Conservation (phyloP, 1,139 yeast species). For the Pneumocystis oryctolagi region DNA sequence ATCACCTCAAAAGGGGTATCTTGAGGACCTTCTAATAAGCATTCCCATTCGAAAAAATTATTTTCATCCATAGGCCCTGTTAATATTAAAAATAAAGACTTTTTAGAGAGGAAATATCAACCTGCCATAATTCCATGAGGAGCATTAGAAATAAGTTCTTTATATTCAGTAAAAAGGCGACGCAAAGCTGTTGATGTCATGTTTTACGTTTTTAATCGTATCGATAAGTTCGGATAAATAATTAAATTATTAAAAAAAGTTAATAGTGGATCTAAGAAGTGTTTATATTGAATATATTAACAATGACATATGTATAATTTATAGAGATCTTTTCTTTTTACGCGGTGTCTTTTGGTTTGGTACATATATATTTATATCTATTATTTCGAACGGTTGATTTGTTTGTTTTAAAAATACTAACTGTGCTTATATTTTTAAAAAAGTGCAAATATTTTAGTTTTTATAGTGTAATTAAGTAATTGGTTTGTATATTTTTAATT, state of each 20-base stretch:
- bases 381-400: no score
- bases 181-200: background rate
- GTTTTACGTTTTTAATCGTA: background rate
- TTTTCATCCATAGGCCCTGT: slow-evolving; percentile 67
- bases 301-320: no score
- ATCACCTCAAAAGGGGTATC: background rate
- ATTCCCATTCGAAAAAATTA: slow-evolving; percentile 78
- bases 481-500: no score
- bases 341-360: background rate
- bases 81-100: background rate
- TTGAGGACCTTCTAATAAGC: slow-evolving; percentile 82
- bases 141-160: slow-evolving; percentile 68
- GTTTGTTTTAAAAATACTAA: no score
- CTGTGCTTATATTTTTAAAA: no score
- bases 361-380: no score
- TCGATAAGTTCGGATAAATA: background rate
- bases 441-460: no score
- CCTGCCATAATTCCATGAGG: slow-evolving; percentile 86
- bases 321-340: background rate
- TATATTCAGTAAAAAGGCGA: slow-evolving; percentile 71
- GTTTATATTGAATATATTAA: background rate
- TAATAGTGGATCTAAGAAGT: background rate
- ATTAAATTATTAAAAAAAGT: background rate
- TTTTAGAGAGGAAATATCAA: background rate
- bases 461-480: no score